Percentiles rank a stretch among this genome's conserved stretches.
These are phyloP conservation scores for Camellia lanceoleosa DNA, from an alignment of 148 eudicot species.

Conservation along the genomic window DNA sequence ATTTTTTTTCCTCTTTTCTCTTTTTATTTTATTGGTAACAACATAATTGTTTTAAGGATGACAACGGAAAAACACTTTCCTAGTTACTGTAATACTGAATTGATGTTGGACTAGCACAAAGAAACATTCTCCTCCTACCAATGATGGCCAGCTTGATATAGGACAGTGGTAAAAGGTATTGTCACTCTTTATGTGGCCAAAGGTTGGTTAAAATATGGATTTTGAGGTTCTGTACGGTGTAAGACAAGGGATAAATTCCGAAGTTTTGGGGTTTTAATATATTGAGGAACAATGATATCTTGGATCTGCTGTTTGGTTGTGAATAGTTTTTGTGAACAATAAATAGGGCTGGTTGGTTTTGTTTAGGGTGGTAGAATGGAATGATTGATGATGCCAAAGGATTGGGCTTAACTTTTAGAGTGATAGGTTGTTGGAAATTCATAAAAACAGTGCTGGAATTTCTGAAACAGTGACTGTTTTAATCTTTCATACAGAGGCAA, in stretches of 20 bases:
- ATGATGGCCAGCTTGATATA: neutral
- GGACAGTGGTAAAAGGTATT: neutral
- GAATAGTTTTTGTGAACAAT: neutral
- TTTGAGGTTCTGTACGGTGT: neutral
- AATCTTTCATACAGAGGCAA: neutral
- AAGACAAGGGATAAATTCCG: neutral
- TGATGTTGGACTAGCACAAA: neutral
- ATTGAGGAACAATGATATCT: neutral
- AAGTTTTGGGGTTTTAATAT: neutral
- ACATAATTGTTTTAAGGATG: neutral
- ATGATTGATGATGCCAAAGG: neutral
- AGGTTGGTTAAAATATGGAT: neutral
- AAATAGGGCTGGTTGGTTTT: neutral
- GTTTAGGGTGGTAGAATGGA: too few species aligned
- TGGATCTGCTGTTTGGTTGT: neutral
- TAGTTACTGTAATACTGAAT: neutral
- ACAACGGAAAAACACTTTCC: neutral
- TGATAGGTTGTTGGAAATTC: too few species aligned
- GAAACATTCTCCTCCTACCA: neutral
- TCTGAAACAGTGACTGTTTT: neutral
- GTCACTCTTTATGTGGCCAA: neutral
- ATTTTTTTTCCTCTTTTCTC: neutral
- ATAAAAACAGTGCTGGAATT: too few species aligned
- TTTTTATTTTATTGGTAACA: neutral
- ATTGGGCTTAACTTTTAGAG: neutral